Evolutionary conservation across 495 filamentous ascomycete species (phyloP), one percentile per base, ranked within the genome.

Genomic region (Cenococcum geophilum): DNA sequence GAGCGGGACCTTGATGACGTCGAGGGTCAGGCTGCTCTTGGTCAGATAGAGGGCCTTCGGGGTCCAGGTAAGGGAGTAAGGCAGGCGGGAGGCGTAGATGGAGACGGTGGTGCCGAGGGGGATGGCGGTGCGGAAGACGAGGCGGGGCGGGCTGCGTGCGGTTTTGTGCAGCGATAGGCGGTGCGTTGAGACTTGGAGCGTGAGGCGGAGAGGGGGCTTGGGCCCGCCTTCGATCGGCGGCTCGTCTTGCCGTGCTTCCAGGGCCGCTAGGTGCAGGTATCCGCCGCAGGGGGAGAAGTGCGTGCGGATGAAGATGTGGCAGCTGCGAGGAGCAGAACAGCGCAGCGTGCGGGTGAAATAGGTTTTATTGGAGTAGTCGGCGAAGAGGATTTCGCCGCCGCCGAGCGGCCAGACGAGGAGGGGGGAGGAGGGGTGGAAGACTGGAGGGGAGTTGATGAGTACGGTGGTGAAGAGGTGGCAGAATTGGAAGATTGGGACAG

Each of bases 361-460:
- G 10, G 52, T 55, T 55, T 55, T 55, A 1, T 27, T 20, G 36
- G 18, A 18, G 25, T 27, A 55, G 36, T 55, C 52, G 23, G 52
- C 52, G 27, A 55, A 55, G 27, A 55, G 52, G 12, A 55, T 55
- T 18, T 55, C 52, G 27, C 52, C 27, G 5, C 52, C 52, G 10
- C 52, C 52, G 12, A 55, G 52, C 5, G 52, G 52, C 52, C 52
- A 55, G n/a, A 55, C 52, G 23, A 55, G 21, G 25, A 55, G 52
- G 8, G 27, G 12, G 27, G 27, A 6, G 21, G 52, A 55, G 11
- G 52, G 52, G 36, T 55, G 52, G 52, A 55, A 55, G 27, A 55
- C 36, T 32, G 52, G 52, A 35, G 52, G 52, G 1, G 52, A 55
- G 25, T 35, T 20, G n/a, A 55, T 12, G n/a, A 55, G 36, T 5